These are phyloP conservation scores for Porodaedalea pini DNA, from an alignment of 1,284 basidiomycete species.

Conservation along the genomic window DNA sequence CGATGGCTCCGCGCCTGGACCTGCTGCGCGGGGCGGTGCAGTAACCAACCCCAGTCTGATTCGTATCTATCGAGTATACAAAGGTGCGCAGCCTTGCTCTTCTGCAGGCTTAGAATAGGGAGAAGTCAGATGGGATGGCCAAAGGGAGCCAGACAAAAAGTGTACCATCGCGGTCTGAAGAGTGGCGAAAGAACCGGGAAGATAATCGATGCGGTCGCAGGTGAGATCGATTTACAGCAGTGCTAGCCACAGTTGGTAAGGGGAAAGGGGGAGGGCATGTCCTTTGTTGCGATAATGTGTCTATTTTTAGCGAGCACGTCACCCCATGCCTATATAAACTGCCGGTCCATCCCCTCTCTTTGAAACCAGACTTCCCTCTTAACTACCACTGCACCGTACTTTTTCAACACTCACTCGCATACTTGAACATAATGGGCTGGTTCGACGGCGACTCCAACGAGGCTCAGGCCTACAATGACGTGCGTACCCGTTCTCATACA, in stretches of 20 bases:
- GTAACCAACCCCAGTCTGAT: too few species aligned
- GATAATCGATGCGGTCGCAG: neutral
- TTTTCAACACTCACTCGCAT: constrained; percentile 16
- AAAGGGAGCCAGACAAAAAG: neutral
- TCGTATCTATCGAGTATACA: neutral
- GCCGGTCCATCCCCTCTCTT: neutral
- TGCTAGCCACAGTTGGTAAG: too few species aligned
- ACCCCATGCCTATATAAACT: neutral
- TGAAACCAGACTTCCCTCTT: neutral
- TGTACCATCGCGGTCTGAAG: neutral
- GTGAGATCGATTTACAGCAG: neutral
- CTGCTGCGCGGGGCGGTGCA: neutral
- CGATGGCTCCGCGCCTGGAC: neutral
- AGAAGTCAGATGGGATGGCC: neutral
- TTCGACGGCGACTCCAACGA: constrained; percentile 48
- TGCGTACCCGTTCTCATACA: constrained; percentile 23
- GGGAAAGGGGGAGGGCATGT: too few species aligned
- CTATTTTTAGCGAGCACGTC: neutral
- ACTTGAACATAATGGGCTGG: constrained; percentile 45
- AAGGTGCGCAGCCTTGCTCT: neutral
- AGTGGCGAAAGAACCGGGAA: neutral
- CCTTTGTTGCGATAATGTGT: neutral
- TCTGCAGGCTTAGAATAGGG: neutral
- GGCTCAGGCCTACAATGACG: constrained; percentile 45
- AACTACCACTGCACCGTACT: neutral